Percentiles rank a stretch among this genome's conserved stretches.
These are phyloP conservation scores for Abortiporus biennis DNA, from an alignment of 1,284 basidiomycete genomes.

Conservation along the genomic window DNA sequence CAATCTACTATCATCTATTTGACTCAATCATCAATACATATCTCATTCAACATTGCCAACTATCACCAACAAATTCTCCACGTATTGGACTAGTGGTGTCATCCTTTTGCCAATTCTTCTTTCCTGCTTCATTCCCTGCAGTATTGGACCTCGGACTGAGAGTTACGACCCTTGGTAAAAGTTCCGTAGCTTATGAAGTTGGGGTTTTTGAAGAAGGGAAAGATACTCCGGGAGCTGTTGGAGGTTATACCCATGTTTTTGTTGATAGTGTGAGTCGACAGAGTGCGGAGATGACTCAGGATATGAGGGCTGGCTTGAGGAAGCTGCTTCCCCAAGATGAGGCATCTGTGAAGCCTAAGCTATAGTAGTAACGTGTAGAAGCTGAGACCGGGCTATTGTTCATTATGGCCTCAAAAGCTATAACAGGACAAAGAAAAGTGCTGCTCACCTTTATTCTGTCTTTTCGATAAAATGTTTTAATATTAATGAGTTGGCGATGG, in stretches of 20 bases:
- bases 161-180: conserved; percentile 57
- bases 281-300: conserved; percentile 38
- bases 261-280: conserved; percentile 53
- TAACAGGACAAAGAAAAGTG: too few species aligned
- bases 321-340: conserved; percentile 20
- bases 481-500: too few species aligned
- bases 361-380: too few species aligned
- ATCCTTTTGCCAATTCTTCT: conserved; percentile 67
- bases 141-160: conserved; percentile 61
- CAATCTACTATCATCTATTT: conserved; percentile 74
- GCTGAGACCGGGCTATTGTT: too few species aligned
- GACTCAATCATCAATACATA: conserved; percentile 74
- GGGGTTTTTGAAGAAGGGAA: conserved; percentile 56
- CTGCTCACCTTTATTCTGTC: too few species aligned
- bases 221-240: conserved; percentile 52
- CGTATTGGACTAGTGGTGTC: conserved; percentile 69
- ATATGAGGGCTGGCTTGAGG: conserved; percentile 36
- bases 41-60: conserved; percentile 51
- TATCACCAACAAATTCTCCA: conserved; percentile 30
- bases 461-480: too few species aligned
- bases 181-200: conserved; percentile 71
- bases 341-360: neutral
- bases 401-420: too few species aligned
- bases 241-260: conserved; percentile 80
- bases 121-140: conserved; percentile 63